Evolutionary conservation across 2,329 filamentous ascomycete genomes (phyloP).

Genomic region (Trichoderma simmonsii): DNA sequence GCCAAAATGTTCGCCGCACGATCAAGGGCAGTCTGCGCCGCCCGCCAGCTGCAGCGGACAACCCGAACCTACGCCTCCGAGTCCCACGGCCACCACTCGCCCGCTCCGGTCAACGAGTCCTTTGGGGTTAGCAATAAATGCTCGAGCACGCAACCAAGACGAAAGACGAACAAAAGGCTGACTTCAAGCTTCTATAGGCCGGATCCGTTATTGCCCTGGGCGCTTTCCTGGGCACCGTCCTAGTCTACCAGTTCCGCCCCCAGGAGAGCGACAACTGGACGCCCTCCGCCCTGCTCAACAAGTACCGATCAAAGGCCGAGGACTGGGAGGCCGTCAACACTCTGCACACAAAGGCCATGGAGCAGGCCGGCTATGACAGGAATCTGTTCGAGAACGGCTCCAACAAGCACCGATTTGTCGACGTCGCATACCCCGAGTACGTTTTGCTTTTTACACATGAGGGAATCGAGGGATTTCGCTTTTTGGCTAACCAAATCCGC

Average conservation of each 20-base stretch:
- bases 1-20: slow-evolving; percentile 43
- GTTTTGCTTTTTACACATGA: slow-evolving; percentile 23
- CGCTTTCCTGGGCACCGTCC: slow-evolving; percentile 42
- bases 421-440: slow-evolving; percentile 58
- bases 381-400: slow-evolving; percentile 49
- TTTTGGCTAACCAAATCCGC: not conserved
- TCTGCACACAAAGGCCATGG: slow-evolving; percentile 48
- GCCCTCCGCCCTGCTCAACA: slow-evolving; percentile 40
- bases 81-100: slow-evolving; percentile 47
- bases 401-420: slow-evolving; percentile 44
- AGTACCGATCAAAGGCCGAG: slow-evolving; percentile 46
- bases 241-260: slow-evolving; percentile 50
- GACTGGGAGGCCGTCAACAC: slow-evolving; percentile 52
- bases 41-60: slow-evolving; percentile 37
- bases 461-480: not conserved
- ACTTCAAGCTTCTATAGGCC: slow-evolving; percentile 35
- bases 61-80: slow-evolving; percentile 54
- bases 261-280: slow-evolving; percentile 50
- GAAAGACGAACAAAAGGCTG: not conserved
- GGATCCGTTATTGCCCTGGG: slow-evolving; percentile 48
- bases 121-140: slow-evolving; percentile 50
- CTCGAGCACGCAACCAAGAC: not conserved
- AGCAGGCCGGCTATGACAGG: slow-evolving; percentile 57
- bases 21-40: slow-evolving; percentile 42
- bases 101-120: slow-evolving; percentile 50